phyloP scores from a whole-genome alignment of 495 filamentous ascomycete genomes.

The Penicillium crystallinum region DNA sequence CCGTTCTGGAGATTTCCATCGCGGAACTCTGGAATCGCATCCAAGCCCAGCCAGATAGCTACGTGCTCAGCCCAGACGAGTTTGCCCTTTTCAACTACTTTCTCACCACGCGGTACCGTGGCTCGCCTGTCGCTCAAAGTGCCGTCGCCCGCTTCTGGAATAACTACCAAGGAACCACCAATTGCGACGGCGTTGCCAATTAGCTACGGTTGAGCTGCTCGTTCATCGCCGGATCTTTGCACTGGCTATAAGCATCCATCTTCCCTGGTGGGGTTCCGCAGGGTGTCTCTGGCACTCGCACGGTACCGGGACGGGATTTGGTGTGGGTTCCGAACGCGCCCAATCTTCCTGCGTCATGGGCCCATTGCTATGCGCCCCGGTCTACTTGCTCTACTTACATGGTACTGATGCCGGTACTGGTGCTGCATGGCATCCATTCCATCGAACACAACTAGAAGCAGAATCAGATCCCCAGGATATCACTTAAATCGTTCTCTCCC shows the following conservation, averaged over 20 bases:
- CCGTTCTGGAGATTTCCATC: conserved; percentile 53
- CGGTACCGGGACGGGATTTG: neutral
- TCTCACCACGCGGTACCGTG: conserved; percentile 50
- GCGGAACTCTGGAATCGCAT: conserved; percentile 58
- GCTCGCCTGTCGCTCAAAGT: conserved; percentile 32
- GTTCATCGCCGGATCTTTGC: conserved; percentile 1
- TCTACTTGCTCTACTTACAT: neutral
- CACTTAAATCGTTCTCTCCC: neutral
- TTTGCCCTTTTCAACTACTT: conserved; percentile 77
- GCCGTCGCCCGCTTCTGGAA: conserved; percentile 49
- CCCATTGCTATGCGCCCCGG: neutral
- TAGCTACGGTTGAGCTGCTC: conserved; percentile 8
- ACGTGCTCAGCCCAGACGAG: conserved; percentile 64
- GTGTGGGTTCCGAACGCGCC: neutral
- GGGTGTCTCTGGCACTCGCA: neutral
- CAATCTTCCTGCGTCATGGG: neutral
- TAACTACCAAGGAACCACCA: conserved; percentile 29
- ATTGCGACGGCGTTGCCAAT: conserved; percentile 21
- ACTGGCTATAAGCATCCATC: neutral
- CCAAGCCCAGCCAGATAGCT: conserved; percentile 51
- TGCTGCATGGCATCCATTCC: neutral
- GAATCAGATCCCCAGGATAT: neutral
- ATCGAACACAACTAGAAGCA: neutral
- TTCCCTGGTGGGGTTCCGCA: neutral
- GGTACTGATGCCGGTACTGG: neutral